phyloP scores from a whole-genome alignment of 176 grass and related monocot species.

The Aechmea fasciata region DNA sequence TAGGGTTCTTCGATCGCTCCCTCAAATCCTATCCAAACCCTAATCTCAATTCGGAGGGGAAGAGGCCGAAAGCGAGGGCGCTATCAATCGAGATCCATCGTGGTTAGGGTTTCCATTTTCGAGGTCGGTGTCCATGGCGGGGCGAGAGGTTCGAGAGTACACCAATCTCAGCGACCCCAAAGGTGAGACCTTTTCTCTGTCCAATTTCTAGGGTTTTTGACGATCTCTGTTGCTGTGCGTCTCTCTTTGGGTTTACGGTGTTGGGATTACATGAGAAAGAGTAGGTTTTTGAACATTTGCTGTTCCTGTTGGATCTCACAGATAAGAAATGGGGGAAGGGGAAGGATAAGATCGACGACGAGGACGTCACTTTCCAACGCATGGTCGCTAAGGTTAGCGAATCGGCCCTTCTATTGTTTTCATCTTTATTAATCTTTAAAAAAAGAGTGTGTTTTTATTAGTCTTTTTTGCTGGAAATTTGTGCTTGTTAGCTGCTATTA shows the following conservation, averaged over 20 bases:
- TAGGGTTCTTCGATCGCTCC: too few species aligned
- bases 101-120: conserved; percentile 15
- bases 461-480: not conserved
- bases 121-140: conserved; percentile 43
- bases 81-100: not conserved
- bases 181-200: conserved; percentile 27
- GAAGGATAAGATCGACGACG: conserved; percentile 93
- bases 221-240: too few species aligned
- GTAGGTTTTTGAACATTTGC: not conserved
- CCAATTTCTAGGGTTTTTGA: not conserved
- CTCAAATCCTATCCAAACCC: too few species aligned
- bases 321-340: conserved; percentile 92
- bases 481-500: not conserved
- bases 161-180: conserved; percentile 99
- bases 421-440: conserved; percentile 22
- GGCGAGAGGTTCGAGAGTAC: conserved; percentile 94
- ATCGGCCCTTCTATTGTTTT: conserved; percentile 24
- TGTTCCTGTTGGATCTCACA: conserved; percentile 9
- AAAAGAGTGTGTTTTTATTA: not conserved
- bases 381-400: conserved; percentile 98
- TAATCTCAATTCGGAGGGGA: not conserved
- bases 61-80: not conserved
- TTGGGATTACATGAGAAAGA: not conserved
- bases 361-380: conserved; percentile 95
- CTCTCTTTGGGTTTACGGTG: not conserved